These are phyloP conservation scores for Globisporangium alternatum DNA, from an alignment of 352 stramenopile genomes.

Conservation along the genomic window DNA sequence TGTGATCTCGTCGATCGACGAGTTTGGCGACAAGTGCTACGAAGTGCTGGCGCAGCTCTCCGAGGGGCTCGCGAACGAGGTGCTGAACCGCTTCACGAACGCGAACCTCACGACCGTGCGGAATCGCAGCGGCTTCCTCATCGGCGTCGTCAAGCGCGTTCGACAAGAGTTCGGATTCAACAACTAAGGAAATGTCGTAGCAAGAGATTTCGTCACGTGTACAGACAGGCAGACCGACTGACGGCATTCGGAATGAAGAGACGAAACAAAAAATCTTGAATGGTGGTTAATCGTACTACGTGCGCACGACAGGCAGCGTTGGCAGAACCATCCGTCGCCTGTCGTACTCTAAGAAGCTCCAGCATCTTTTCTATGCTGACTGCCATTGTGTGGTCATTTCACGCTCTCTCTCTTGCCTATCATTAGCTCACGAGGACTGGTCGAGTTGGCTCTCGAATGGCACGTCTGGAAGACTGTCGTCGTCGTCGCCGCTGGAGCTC, in stretches of 20 bases:
- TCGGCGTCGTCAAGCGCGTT: constrained; percentile 77
- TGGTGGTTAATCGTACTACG: too few species aligned
- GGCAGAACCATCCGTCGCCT: too few species aligned
- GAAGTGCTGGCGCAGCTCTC: constrained; percentile 74
- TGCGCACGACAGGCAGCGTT: too few species aligned
- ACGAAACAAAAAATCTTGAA: neutral
- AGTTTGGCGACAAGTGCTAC: constrained; percentile 81
- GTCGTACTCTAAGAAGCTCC: too few species aligned
- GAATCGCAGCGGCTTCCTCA: constrained; percentile 81
- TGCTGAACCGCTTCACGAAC: constrained; percentile 67
- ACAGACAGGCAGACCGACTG: neutral
- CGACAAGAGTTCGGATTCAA: constrained; percentile 79
- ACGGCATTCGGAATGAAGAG: neutral
- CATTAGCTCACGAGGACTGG: neutral
- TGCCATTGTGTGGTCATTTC: neutral
- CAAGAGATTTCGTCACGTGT: neutral
- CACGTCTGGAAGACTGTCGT: constrained; percentile 50
- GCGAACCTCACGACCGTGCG: constrained; percentile 68
- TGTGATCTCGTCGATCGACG: constrained; percentile 59
- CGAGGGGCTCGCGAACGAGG: constrained; percentile 70
- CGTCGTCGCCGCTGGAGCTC: constrained; percentile 28
- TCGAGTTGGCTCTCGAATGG: constrained; percentile 39
- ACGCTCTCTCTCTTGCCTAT: neutral
- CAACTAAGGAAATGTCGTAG: neutral
- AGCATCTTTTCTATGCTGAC: too few species aligned